These are phyloP conservation scores for Drechslerella stenobrocha DNA, from an alignment of 2,329 filamentous ascomycete species.

Conservation along the genomic window DNA sequence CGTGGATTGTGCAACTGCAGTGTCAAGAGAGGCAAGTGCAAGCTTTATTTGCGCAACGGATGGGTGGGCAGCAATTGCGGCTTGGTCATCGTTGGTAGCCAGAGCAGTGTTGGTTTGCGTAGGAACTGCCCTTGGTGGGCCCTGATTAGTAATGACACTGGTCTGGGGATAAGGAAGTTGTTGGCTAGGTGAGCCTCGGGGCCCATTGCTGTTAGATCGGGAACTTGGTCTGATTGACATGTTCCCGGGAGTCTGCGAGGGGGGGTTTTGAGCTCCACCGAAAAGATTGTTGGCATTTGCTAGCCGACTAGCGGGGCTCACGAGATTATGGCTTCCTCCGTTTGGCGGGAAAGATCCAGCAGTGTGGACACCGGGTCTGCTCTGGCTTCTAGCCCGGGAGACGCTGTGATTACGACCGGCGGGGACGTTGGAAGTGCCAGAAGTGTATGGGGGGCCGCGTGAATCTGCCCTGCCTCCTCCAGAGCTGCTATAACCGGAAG, in stretches of 20 bases:
- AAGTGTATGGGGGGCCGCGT: slow-evolving; percentile 11
- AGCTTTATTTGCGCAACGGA: slow-evolving; percentile 4
- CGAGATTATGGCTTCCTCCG: too few relatives aligned
- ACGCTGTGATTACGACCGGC: slow-evolving; percentile 11
- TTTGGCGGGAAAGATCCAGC: too few relatives aligned
- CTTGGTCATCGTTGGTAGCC: not conserved
- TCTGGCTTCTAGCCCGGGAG: slow-evolving; percentile 2
- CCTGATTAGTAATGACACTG: too few relatives aligned
- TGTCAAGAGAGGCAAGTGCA: slow-evolving; percentile 12
- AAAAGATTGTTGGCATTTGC: too few relatives aligned
- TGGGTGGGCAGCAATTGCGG: not conserved
- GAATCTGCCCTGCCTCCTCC: slow-evolving; percentile 32
- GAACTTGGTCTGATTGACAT: too few relatives aligned
- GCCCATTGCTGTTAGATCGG: too few relatives aligned
- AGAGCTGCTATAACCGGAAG: slow-evolving; percentile 26
- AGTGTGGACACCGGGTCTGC: slow-evolving; percentile 1
- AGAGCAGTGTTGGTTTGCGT: too few relatives aligned
- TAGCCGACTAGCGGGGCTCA: too few relatives aligned
- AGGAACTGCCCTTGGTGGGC: not conserved
- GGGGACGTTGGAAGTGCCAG: not conserved
- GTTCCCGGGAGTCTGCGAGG: too few relatives aligned
- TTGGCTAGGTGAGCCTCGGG: too few relatives aligned
- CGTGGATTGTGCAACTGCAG: not conserved
- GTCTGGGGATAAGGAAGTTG: too few relatives aligned
- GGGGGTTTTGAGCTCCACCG: too few relatives aligned